Percentiles rank a stretch among this genome's conserved stretches.
Conservation (phyloP, 129 eudicot species). For the Chrysanthemum seticuspe region DNA sequence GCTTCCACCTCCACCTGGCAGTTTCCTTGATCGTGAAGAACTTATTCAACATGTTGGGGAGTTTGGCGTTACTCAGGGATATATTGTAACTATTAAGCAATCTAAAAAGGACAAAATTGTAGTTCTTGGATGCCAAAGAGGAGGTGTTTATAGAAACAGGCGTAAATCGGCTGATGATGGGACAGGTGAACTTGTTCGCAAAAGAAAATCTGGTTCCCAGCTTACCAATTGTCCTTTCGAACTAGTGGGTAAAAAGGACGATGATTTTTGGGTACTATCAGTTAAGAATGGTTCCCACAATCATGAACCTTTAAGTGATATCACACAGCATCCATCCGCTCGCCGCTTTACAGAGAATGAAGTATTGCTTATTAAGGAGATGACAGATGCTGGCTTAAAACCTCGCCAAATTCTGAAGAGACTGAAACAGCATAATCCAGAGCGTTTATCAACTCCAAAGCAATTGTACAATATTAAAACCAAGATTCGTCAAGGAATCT, state of each 20-base stretch:
- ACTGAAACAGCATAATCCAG: slow-evolving; percentile 80
- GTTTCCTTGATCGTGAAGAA: slow-evolving; percentile 80
- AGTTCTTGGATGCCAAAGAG: slow-evolving; percentile 92
- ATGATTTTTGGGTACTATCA: slow-evolving; percentile 70
- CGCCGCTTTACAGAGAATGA: slow-evolving; percentile 82
- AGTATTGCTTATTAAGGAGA: slow-evolving; percentile 71
- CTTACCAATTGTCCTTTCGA: slow-evolving; percentile 91
- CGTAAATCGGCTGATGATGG: slow-evolving; percentile 62
- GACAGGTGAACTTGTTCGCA: slow-evolving; percentile 52
- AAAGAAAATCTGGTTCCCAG: slow-evolving; percentile 73
- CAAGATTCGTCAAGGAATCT: slow-evolving; percentile 82
- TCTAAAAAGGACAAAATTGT: slow-evolving; percentile 78
- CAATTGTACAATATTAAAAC: slow-evolving; percentile 82
- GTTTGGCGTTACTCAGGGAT: slow-evolving; percentile 79
- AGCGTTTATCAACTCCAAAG: slow-evolving; percentile 74
- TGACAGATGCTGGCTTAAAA: slow-evolving; percentile 90
- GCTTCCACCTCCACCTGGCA: slow-evolving; percentile 97
- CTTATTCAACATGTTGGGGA: slow-evolving; percentile 85
- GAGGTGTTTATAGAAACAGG: slow-evolving; percentile 78
- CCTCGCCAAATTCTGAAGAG: slow-evolving; percentile 82
- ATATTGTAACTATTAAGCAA: slow-evolving; percentile 82
- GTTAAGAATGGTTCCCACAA: slow-evolving; percentile 80
- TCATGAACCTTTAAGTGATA: slow-evolving; percentile 85
- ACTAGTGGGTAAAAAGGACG: slow-evolving; percentile 78
- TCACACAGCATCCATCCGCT: slow-evolving; percentile 81